These are phyloP conservation scores for Aspergillus ibericus DNA, from an alignment of 2,329 filamentous ascomycete genomes.

Conservation along the genomic window DNA sequence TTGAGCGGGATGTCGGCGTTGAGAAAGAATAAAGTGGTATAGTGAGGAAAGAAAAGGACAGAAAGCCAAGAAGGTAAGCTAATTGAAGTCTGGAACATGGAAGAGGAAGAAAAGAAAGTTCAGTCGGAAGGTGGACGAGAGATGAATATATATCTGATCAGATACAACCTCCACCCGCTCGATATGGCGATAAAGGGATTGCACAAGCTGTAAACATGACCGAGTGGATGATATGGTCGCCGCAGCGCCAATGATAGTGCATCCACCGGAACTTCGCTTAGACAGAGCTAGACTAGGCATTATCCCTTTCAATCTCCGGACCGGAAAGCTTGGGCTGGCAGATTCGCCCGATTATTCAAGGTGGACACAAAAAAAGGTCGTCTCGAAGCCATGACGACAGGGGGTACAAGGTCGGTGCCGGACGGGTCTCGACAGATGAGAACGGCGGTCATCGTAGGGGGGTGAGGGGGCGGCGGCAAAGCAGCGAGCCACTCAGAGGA, in stretches of 20 bases:
- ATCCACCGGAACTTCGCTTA: conserved; percentile 21
- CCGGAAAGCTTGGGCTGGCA: conserved; percentile 19
- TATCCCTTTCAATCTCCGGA: conserved; percentile 29
- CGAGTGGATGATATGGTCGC: conserved; percentile 23
- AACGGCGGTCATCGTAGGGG: conserved; percentile 18
- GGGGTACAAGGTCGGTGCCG: conserved; percentile 22
- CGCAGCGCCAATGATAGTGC: conserved; percentile 20
- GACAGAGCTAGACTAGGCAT: conserved; percentile 16
- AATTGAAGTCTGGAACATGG: not conserved
- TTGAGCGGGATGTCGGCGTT: not conserved
- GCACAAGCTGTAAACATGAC: conserved; percentile 14
- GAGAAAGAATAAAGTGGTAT: not conserved
- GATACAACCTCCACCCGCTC: conserved; percentile 8
- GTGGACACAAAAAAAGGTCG: conserved; percentile 15
- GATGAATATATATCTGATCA: conserved; percentile 7
- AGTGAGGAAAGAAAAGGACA: not conserved
- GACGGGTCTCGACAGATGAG: conserved; percentile 22
- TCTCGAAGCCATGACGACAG: conserved; percentile 24
- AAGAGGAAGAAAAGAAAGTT: conserved; percentile 6
- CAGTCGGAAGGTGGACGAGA: not conserved
- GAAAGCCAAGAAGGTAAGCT: not conserved
- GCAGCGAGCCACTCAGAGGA: conserved; percentile 17
- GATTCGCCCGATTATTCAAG: conserved; percentile 19
- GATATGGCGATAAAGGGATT: conserved; percentile 10
- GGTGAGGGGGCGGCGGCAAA: conserved; percentile 22